Base-by-base conservation (phyloP, 192 early-diverging fungal species). In the Coemansia sp. region DNA sequence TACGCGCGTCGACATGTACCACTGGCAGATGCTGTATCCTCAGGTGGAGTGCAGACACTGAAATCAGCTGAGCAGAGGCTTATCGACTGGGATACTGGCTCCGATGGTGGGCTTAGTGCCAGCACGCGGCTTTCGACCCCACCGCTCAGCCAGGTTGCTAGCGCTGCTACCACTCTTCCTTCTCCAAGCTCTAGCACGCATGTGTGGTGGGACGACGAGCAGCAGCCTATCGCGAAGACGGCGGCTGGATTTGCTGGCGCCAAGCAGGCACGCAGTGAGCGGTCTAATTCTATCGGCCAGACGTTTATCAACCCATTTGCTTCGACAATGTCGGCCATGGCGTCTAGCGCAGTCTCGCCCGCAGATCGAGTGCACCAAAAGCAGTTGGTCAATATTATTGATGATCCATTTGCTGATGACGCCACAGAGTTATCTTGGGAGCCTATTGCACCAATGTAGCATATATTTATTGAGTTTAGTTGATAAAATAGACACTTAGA, bases 331-430 rank as follows among this genome's bases (percentile, higher is more conserved):
- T 53, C 65, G 11, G 56, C 77, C n/a, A 40, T 39, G 44, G 17
- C 34, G 10, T 36, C 64, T 6, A 63, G 35, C 21, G 16, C 62
- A 60, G 50, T 39, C 4, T 21, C 54, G 24, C 14, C 62, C 36
- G 63, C 40, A 60, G 7, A 36, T 42, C 42, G 59, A 19, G 29
- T 57, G 27, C 44, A 8, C 6, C 40, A 46, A 36, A 40, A 50
- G 31, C 61, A 41, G 60, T 27, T 33, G 21, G 51, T 48, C 35
- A 64, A 67, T 31, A 29, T 68, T 16, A 19, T 35, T 14, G 69
- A 72, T n/a, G 74, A 76, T 17, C 78, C 78, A 16, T 81, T 81
- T 75, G 73, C 69, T 14, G 77, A 79, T 39, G 64, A 69, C 34
- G 69, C 31, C 7, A 37, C 33, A 7, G 63, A 57, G 13, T 51